Base-by-base conservation (phyloP, 129 eudicot species). In the Chrysanthemum makinoi region DNA sequence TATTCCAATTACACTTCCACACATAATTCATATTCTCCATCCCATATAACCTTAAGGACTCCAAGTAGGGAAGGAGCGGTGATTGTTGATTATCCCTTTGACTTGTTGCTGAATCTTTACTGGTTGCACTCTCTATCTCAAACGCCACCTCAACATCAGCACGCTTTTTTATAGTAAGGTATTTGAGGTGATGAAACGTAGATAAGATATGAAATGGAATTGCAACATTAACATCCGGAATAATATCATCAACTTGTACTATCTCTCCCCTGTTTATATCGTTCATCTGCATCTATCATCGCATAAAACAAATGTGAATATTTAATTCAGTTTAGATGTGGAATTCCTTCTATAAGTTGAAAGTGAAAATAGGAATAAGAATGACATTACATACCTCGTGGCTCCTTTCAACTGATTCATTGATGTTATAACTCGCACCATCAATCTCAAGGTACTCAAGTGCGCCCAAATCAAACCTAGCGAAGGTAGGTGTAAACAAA, bases 101-200 rank as follows among this genome's bases (percentile, higher is more conserved):
- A 28, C 33, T 10, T 24, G 43, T 3, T 50, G 56, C 44, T 7
- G 12, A 67, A 53, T 67, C 14, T 67, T 33, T 14, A 49, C 28
- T 26, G 28, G 33, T 28, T 28, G 5, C 33, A 28, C 33, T 28
- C 33, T 28, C 33, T 28, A 28, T 50, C 60, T 68, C 43, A 68
- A 68, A 68, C 60, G 8, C 72, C 72, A 68, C 72, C 15, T 68
- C 72, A 30, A 30, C 72, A 14, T 15, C 24, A 1, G 22, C n/a
- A 22, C 8, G 20, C 0, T 0, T 0, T 0, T 0, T 0, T 50
- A 68, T 1, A 2, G 1, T 0, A 44, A 68, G 72, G 2, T 2
- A 0, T 49, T 0, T 20, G 24, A 50, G 59, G 18, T 24, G 43
- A 68, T 51, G 44, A 6, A 67, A 15, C 3, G 39, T 24, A 28